phyloP scores from a whole-genome alignment of 2,329 filamentous ascomycete genomes.

The Verticillium nonalfalfae region DNA sequence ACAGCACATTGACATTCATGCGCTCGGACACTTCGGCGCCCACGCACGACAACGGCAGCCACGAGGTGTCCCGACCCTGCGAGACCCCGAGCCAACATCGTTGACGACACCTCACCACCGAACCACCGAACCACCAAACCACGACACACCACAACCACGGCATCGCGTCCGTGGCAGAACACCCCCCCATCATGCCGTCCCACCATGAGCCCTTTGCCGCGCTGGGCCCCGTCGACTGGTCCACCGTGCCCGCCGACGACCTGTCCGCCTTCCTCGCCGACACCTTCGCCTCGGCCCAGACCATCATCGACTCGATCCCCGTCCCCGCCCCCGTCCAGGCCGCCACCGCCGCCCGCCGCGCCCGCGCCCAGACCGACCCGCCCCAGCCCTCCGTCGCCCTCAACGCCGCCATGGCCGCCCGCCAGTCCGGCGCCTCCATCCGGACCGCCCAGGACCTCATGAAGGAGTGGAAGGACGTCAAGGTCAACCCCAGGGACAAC shows the following conservation, averaged over 20 bases:
- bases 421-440: conserved; percentile 38
- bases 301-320: conserved; percentile 73
- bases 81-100: not conserved
- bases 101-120: not conserved
- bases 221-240: conserved; percentile 50
- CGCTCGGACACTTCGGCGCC: not conserved
- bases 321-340: conserved; percentile 20
- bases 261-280: conserved; percentile 47
- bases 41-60: not conserved
- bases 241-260: conserved; percentile 35
- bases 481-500: conserved; percentile 65
- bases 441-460: conserved; percentile 50
- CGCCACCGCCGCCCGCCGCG: conserved; percentile 38
- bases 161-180: too few species aligned
- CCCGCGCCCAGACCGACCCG: conserved; percentile 51
- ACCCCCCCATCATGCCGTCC: conserved; percentile 37
- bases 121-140: not conserved
- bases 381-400: conserved; percentile 45
- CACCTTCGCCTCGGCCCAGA: conserved; percentile 61
- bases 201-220: conserved; percentile 54
- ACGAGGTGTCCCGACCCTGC: not conserved
- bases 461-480: conserved; percentile 83
- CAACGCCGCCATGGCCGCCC: conserved; percentile 34
- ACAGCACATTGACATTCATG: not conserved
- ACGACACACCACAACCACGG: not conserved